phyloP scores from a whole-genome alignment of 257 asterid genomes.

The Gentiana macrophylla region DNA sequence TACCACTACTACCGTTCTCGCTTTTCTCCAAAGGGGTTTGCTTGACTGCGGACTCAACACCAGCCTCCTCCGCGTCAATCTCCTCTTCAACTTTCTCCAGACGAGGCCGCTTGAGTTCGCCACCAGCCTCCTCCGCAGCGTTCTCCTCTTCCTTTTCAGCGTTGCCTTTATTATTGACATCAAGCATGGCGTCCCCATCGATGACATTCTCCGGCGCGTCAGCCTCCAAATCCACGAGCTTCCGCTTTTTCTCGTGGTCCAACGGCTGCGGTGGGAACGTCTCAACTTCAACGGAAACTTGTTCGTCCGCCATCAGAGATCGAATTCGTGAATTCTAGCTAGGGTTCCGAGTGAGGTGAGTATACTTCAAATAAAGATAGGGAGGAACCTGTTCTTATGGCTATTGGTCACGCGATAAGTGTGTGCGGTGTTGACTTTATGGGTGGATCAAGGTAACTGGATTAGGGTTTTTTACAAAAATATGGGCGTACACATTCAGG shows the following conservation, averaged over 20 bases:
- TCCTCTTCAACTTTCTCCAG: too few species aligned
- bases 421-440: too few species aligned
- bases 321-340: conserved; percentile 5
- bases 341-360: not conserved
- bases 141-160: conserved; percentile 17
- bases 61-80: conserved; percentile 18
- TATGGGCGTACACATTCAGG: too few species aligned
- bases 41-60: conserved; percentile 1
- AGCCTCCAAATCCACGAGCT: conserved; percentile 72
- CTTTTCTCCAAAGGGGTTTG: too few species aligned
- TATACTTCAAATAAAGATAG: not conserved
- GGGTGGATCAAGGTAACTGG: too few species aligned
- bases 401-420: too few species aligned
- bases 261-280: conserved; percentile 17
- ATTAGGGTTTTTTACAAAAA: too few species aligned
- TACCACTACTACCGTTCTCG: too few species aligned
- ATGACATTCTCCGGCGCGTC: conserved; percentile 26
- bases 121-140: conserved; percentile 43
- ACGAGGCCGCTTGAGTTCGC: conserved; percentile 75
- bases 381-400: not conserved
- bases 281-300: conserved; percentile 27
- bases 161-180: conserved; percentile 10
- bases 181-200: conserved; percentile 17
- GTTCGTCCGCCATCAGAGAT: conserved; percentile 42
- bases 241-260: conserved; percentile 59